These are phyloP conservation scores for Didymella pomorum DNA, from an alignment of 2,329 filamentous ascomycete species.

Conservation along the genomic window DNA sequence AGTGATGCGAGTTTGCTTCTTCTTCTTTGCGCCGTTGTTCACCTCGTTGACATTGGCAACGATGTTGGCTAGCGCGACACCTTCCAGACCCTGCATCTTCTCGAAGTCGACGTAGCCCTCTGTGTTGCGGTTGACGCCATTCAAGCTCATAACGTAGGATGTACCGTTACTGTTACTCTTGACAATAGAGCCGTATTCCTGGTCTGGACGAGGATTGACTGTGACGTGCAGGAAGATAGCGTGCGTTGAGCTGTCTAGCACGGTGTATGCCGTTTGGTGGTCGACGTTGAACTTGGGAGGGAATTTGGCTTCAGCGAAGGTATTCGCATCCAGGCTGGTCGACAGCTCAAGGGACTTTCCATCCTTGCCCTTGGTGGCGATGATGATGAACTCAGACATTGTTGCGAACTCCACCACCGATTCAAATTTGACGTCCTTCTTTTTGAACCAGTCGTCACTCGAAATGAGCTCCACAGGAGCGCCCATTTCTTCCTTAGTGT, in stretches of 20 bases:
- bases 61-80: constrained; percentile 85
- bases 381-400: constrained; percentile 96
- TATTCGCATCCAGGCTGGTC: constrained; percentile 82
- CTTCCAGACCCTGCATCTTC: constrained; percentile 91
- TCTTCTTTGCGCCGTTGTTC: constrained; percentile 72
- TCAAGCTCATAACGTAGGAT: constrained; percentile 85
- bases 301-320: constrained; percentile 84
- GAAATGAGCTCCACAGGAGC: constrained; percentile 75
- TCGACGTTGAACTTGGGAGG: constrained; percentile 82
- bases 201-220: constrained; percentile 70
- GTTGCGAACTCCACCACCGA: constrained; percentile 87
- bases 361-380: constrained; percentile 74
- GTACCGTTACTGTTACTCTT: constrained; percentile 99
- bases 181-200: constrained; percentile 83
- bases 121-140: constrained; percentile 81
- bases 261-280: constrained; percentile 85
- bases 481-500: constrained; percentile 67
- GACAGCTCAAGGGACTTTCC: constrained; percentile 76
- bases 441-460: constrained; percentile 80
- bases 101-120: constrained; percentile 91
- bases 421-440: constrained; percentile 68
- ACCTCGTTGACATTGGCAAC: constrained; percentile 76
- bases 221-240: constrained; percentile 94
- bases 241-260: constrained; percentile 93
- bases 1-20: constrained; percentile 87